A percentile compares a stretch with the other conserved stretches of the same genome.
Evolutionary conservation across 2,329 filamentous ascomycete genomes (phyloP).

Genomic region (Thelonectria olida): DNA sequence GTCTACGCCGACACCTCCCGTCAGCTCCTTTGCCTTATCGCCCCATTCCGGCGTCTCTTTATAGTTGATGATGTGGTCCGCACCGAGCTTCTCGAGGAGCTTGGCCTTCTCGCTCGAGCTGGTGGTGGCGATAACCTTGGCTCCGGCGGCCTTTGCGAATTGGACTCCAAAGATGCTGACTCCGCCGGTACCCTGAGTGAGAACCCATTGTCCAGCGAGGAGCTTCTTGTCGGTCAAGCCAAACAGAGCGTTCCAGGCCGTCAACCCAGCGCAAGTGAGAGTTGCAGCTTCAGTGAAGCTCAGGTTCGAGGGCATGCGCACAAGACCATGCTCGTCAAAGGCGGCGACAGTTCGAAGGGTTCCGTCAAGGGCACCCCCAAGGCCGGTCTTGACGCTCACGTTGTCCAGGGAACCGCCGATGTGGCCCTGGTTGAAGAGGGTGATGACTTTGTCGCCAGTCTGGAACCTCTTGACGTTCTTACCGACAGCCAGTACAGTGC

Average conservation of each 20-base stretch:
- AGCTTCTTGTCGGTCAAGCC: slow-evolving; percentile 59
- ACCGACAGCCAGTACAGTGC: slow-evolving; percentile 62
- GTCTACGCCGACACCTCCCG: slow-evolving; percentile 56
- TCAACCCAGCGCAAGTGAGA: slow-evolving; percentile 68
- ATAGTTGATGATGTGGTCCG: slow-evolving; percentile 62
- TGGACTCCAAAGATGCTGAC: slow-evolving; percentile 74
- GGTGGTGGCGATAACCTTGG: slow-evolving; percentile 59
- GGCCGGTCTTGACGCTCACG: slow-evolving; percentile 57
- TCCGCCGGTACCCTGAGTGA: slow-evolving; percentile 77
- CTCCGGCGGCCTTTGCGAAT: slow-evolving; percentile 60
- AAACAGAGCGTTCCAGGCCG: slow-evolving; percentile 73
- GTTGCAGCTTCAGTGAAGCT: slow-evolving; percentile 63
- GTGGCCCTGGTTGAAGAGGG: slow-evolving; percentile 69
- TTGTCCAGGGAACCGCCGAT: slow-evolving; percentile 53
- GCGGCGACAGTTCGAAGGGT: slow-evolving; percentile 72
- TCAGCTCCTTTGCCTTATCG: slow-evolving; percentile 52
- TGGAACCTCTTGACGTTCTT: slow-evolving; percentile 58
- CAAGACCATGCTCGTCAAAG: slow-evolving; percentile 75
- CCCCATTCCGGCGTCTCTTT: slow-evolving; percentile 57
- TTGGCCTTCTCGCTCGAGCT: slow-evolving; percentile 55
- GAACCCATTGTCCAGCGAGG: slow-evolving; percentile 65
- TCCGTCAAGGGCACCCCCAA: slow-evolving; percentile 76
- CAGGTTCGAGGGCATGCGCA: slow-evolving; percentile 67
- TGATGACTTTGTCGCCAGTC: slow-evolving; percentile 63
- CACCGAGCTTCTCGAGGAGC: slow-evolving; percentile 56